Conservation (phyloP, 73 alveolate species). For the Effrenium voratum region DNA sequence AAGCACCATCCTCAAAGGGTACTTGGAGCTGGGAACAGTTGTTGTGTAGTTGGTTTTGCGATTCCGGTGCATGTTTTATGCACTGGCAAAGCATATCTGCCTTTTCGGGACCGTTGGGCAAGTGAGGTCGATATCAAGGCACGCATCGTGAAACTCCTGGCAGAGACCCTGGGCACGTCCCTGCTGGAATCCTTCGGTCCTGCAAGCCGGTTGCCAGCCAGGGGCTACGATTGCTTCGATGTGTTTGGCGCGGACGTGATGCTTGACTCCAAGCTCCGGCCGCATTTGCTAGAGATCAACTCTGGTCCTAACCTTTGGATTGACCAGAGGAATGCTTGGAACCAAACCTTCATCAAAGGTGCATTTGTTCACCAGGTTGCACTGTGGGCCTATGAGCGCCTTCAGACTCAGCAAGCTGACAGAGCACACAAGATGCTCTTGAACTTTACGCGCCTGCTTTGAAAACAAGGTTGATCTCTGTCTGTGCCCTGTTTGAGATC, state of each 20-base stretch:
- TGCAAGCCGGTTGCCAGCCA: neutral
- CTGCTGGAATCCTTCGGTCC: neutral
- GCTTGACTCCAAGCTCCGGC: neutral
- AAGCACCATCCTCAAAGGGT: too few species aligned
- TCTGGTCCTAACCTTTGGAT: neutral
- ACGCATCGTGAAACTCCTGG: neutral
- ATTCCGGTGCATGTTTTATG: too few species aligned
- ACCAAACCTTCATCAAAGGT: neutral
- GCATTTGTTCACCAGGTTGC: slow-evolving; percentile 2
- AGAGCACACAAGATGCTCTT: slow-evolving; percentile 13
- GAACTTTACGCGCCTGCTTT: neutral
- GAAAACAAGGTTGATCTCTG: too few species aligned
- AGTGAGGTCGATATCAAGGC: too few species aligned
- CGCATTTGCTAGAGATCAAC: neutral
- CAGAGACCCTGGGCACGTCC: neutral
- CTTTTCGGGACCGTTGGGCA: too few species aligned
- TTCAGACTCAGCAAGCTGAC: neutral
- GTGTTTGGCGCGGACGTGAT: neutral
- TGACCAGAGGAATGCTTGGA: neutral
- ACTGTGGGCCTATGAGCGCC: slow-evolving; percentile 20
- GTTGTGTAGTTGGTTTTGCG: too few species aligned
- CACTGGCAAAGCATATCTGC: too few species aligned
- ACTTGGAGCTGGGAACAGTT: too few species aligned
- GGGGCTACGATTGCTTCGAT: neutral
- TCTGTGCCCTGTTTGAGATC: too few species aligned